A percentile compares a stretch with the other conserved stretches of the same genome.
phyloP scores from a whole-genome alignment of 75 land plant genomes.

The Cunninghamia lanceolata region DNA sequence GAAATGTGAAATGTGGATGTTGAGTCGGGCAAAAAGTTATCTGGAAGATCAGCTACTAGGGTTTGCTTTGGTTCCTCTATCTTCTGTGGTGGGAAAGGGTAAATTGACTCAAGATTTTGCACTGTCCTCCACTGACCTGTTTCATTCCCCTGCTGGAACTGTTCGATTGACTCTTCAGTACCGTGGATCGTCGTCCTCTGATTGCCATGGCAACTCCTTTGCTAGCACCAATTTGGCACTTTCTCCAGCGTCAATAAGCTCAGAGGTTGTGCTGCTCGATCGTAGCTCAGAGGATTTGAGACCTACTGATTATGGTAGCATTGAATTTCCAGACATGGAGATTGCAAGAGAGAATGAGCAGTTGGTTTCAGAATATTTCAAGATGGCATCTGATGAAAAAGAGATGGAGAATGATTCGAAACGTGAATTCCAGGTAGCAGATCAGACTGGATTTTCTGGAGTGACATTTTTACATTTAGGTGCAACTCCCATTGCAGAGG shows the following conservation, averaged over 20 bases:
- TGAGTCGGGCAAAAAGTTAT: slow-evolving; percentile 51
- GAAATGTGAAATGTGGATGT: slow-evolving; percentile 83
- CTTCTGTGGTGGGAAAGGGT: slow-evolving; percentile 35
- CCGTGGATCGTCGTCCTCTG: slow-evolving; percentile 7
- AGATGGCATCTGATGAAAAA: slow-evolving; percentile 16
- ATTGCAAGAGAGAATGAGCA: slow-evolving; percentile 53
- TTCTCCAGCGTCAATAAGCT: slow-evolving; percentile 31
- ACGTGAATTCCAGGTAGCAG: neutral
- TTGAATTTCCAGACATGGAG: slow-evolving; percentile 68
- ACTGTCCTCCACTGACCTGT: slow-evolving; percentile 76
- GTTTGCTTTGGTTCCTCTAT: slow-evolving; percentile 56
- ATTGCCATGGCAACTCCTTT: neutral
- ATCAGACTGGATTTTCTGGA: slow-evolving; percentile 6
- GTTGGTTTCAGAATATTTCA: slow-evolving; percentile 62
- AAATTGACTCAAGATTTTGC: slow-evolving; percentile 56
- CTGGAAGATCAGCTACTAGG: slow-evolving; percentile 78
- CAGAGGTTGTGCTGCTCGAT: slow-evolving; percentile 53
- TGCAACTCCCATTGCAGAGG: slow-evolving; percentile 20
- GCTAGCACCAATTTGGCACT: slow-evolving; percentile 8
- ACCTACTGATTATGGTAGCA: slow-evolving; percentile 47
- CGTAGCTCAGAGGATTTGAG: slow-evolving; percentile 19
- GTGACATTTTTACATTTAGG: slow-evolving; percentile 53
- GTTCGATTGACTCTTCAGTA: slow-evolving; percentile 41
- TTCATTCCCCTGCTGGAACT: slow-evolving; percentile 82
- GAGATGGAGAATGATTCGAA: neutral